Conservation (phyloP, 352 stramenopile genomes). For the Phytophthora pistaciae region DNA sequence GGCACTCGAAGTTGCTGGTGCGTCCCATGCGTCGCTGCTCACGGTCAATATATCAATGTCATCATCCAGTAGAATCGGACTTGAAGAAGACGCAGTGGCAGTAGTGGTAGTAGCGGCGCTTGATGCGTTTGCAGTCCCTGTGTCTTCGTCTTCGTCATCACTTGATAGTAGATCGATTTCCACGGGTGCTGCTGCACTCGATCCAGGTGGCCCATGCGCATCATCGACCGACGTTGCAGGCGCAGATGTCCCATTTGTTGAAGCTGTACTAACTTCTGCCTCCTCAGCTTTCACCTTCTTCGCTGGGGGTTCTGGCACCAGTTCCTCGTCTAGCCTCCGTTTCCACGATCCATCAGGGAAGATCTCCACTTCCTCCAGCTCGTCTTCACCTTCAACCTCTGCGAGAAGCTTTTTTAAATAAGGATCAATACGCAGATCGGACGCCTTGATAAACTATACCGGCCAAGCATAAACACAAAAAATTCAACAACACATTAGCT, state of each 20-base stretch:
- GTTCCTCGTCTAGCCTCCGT: constrained; percentile 64
- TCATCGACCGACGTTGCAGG: constrained; percentile 16
- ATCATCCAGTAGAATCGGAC: constrained; percentile 60
- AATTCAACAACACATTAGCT: constrained; percentile 12
- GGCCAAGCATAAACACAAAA: constrained; percentile 4
- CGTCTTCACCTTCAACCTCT: constrained; percentile 82
- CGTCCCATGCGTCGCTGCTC: constrained; percentile 73
- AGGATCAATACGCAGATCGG: constrained; percentile 90
- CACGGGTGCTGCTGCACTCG: constrained; percentile 47
- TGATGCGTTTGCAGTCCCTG: constrained; percentile 12
- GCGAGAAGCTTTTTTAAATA: constrained; percentile 92
- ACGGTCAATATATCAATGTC: constrained; percentile 76
- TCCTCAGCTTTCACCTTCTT: constrained; percentile 76
- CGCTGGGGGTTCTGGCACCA: constrained; percentile 34
- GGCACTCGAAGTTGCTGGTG: constrained; percentile 16
- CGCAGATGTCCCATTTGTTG: constrained; percentile 19
- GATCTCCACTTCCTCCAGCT: constrained; percentile 93
- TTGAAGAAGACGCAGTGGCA: constrained; percentile 12
- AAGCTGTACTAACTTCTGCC: constrained; percentile 10
- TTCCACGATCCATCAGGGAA: constrained; percentile 87
- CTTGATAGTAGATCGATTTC: constrained; percentile 83
- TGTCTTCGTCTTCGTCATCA: constrained; percentile 62
- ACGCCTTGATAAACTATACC: constrained; percentile 86
- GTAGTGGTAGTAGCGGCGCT: not conserved
- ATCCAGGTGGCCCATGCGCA: constrained; percentile 22